Base-by-base conservation (phyloP, 2,329 filamentous ascomycete species). In the Celoporthe dispersa region DNA sequence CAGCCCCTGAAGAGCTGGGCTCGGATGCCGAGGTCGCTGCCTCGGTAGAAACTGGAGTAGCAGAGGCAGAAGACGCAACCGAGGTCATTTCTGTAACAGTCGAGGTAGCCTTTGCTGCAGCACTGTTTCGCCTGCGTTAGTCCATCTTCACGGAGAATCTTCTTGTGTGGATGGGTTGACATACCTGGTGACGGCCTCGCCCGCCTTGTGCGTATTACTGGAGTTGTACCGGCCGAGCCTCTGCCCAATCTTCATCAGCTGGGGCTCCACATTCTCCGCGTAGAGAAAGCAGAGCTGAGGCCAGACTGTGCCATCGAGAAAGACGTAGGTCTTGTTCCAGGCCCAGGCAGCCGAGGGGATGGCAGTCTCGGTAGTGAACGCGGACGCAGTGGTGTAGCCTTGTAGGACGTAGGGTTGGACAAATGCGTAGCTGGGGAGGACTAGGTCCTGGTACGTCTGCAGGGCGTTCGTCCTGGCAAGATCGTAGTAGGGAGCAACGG, bases 181-280 rank as follows among this genome's bases (percentile, higher is more conserved):
- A 73, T 74, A 63, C 65, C 69, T 70, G 11, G 74, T 74, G 33
- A 74, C 64, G 64, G 80, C 81, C 61, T 82, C 81, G 39, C 71
- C 69, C 12, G 78, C 69, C 74, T 81, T 83, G 16, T 73, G 73
- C 0, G 72, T 65, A 31, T 67, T 68, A 41, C 80, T 83, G 28
- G 87, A 86, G 73, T 85, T 90, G 80, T 94, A 93, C 63, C 92
- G 86, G 55, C 94, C 94, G 14, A 99, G 87, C 61, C 94, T 90
- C 82, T 98, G 92, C 16, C 93, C 93, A 76, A 99, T 98, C 76
- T 94, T 93, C 69, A 95, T 88, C 19, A 99, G 86, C 80, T 99
- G 97, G 19, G 97, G 97, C 81, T 98, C 94, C 3, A 99, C 94
- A 75, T 97, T 97, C 77, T 97, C 91, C 14, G 91, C 88, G 77